A percentile compares a stretch with the other conserved stretches of the same genome.
Conservation (phyloP, 768 basidiomycete genomes). For the Chlorophyllum brunneum region DNA sequence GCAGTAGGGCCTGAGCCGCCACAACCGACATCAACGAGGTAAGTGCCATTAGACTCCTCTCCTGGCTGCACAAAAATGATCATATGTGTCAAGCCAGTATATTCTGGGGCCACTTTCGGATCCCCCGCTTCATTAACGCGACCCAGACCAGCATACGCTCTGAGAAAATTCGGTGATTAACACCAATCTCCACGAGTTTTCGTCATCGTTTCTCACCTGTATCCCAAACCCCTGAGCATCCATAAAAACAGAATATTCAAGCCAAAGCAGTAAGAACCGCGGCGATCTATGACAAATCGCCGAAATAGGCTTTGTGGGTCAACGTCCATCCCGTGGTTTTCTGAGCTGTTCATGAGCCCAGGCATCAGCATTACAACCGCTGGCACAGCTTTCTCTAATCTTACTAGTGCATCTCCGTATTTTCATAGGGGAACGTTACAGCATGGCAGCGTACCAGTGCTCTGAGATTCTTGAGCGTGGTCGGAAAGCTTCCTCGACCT, state of each 20-base stretch:
- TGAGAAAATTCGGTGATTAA: not conserved
- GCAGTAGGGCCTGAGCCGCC: slow-evolving; percentile 1
- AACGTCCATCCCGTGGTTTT: not conserved
- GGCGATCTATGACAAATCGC: not conserved
- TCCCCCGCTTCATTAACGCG: slow-evolving; percentile 4
- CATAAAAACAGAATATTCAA: slow-evolving; percentile 7
- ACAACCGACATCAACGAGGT: slow-evolving; percentile 9
- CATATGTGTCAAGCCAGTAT: not conserved
- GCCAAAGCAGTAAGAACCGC: slow-evolving; percentile 3
- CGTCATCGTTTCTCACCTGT: not conserved
- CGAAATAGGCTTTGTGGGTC: not conserved
- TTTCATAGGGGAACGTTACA: slow-evolving; percentile 5
- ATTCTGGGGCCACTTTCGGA: not conserved
- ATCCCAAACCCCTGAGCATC: not conserved
- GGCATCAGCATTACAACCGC: not conserved
- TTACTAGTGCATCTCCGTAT: slow-evolving; percentile 3
- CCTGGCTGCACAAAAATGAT: slow-evolving; percentile 8
- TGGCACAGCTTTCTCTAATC: not conserved
- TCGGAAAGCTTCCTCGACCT: not conserved
- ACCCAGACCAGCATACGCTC: slow-evolving; percentile 4
- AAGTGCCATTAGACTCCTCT: slow-evolving; percentile 6
- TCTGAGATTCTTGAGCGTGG: not conserved
- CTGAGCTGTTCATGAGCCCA: not conserved
- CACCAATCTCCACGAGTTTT: too few relatives aligned
- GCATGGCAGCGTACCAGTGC: not conserved